phyloP scores from a whole-genome alignment of 139 green algal genomes.

The Chlamydomonas sp. region DNA sequence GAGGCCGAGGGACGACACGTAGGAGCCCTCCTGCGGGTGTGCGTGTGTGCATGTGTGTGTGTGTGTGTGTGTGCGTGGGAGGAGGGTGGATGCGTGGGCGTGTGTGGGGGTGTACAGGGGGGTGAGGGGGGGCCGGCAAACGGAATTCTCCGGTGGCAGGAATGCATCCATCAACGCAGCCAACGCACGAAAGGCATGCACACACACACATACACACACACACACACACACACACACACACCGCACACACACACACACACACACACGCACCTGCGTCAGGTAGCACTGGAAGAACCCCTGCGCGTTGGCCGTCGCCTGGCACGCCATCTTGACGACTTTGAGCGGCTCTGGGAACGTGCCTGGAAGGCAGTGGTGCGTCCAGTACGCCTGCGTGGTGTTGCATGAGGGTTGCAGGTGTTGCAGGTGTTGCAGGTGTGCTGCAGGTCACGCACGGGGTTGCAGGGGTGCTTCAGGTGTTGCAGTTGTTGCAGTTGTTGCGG shows the following conservation, averaged over 20 bases:
- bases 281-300: conserved; percentile 60
- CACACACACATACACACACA: neutral
- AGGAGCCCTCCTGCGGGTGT: conserved; percentile 38
- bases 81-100: too few species aligned
- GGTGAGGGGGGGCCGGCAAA: too few species aligned
- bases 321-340: conserved; percentile 38
- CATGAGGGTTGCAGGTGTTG: too few species aligned
- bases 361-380: conserved; percentile 50
- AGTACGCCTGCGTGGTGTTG: too few species aligned
- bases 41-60: neutral
- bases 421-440: too few species aligned
- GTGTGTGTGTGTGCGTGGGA: neutral
- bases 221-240: neutral
- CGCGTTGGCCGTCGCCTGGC: conserved; percentile 23
- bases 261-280: conserved; percentile 40
- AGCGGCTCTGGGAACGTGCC: conserved; percentile 38
- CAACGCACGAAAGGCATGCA: too few species aligned
- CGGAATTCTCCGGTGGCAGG: too few species aligned
- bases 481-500: too few species aligned
- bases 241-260: neutral
- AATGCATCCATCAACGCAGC: too few species aligned
- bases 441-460: too few species aligned
- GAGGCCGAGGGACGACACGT: conserved; percentile 51
- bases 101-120: too few species aligned
- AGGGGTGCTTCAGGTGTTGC: too few species aligned